Conservation (phyloP, 2,329 filamentous ascomycete genomes). For the Dactylonectria macrodidyma region DNA sequence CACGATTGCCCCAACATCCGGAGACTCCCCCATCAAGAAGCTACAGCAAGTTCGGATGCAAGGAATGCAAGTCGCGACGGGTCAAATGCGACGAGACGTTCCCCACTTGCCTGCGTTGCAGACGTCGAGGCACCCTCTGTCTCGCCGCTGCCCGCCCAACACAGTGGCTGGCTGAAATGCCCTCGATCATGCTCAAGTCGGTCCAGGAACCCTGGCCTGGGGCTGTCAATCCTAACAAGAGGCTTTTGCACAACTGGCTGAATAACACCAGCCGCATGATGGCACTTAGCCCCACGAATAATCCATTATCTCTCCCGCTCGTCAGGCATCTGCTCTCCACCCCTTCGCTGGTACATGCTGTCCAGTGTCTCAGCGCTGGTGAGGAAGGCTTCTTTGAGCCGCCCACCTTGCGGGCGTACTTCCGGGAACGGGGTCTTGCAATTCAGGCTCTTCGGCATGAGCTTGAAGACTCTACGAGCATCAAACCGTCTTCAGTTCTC, state of each 20-base stretch:
- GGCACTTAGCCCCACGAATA: neutral
- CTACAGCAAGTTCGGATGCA: constrained; percentile 9
- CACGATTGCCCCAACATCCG: too few species aligned
- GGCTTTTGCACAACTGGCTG: constrained; percentile 16
- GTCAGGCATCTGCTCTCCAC: neutral
- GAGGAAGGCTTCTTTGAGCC: constrained; percentile 12
- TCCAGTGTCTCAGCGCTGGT: constrained; percentile 14
- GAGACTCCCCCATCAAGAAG: neutral
- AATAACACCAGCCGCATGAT: constrained; percentile 18
- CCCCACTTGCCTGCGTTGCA: constrained; percentile 8
- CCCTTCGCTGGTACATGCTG: constrained; percentile 3
- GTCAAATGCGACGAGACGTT: constrained; percentile 26
- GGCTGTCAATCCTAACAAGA: neutral
- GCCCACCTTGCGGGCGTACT: neutral
- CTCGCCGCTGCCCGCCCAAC: neutral
- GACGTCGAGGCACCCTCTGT: neutral
- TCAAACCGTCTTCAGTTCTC: neutral
- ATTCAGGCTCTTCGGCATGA: neutral
- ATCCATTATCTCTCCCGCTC: constrained; percentile 27
- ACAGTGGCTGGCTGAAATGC: constrained; percentile 1
- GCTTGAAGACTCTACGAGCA: neutral
- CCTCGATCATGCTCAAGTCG: neutral
- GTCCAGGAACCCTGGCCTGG: neutral
- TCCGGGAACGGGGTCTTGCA: neutral
- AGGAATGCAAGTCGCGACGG: constrained; percentile 3